These are phyloP conservation scores for Beauveria brongniartii DNA, from an alignment of 2,329 filamentous ascomycete genomes.

Conservation along the genomic window DNA sequence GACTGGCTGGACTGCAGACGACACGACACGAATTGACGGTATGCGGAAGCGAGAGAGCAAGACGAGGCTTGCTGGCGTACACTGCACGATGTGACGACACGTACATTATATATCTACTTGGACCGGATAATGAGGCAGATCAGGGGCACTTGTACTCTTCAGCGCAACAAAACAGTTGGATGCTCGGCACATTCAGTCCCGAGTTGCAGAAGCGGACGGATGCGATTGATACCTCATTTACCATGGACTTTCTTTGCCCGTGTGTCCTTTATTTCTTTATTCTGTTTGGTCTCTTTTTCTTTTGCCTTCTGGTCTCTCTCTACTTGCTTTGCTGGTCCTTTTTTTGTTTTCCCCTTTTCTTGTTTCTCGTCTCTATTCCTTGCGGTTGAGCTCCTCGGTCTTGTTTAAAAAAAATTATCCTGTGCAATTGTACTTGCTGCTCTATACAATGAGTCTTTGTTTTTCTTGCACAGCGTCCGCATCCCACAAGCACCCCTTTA, in stretches of 20 bases:
- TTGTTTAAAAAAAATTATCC: constrained; percentile 20
- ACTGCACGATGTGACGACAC: constrained; percentile 34
- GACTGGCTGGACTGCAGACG: not conserved
- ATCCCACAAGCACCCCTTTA: constrained; percentile 13
- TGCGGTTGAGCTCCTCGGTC: constrained; percentile 15
- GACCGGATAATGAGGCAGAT: constrained; percentile 12
- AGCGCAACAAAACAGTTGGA: constrained; percentile 3
- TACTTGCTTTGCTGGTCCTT: not conserved
- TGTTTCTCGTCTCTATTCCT: constrained; percentile 13
- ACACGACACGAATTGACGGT: constrained; percentile 2
- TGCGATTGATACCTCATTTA: constrained; percentile 31
- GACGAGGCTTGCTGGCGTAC: constrained; percentile 27
- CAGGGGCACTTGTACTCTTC: not conserved
- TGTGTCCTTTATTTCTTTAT: not conserved
- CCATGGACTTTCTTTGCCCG: constrained; percentile 2
- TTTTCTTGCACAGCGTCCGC: not conserved
- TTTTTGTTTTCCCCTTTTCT: constrained; percentile 11
- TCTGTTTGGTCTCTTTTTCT: not conserved
- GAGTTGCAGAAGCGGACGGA: constrained; percentile 18
- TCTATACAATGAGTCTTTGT: constrained; percentile 14
- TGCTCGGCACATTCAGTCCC: not conserved
- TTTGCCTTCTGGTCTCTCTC: not conserved
- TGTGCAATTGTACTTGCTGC: constrained; percentile 27
- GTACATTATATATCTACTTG: constrained; percentile 20
- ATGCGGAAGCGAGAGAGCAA: constrained; percentile 6